Conservation (phyloP, 2,329 filamentous ascomycete species). For the Cladobotryum mycophilum region DNA sequence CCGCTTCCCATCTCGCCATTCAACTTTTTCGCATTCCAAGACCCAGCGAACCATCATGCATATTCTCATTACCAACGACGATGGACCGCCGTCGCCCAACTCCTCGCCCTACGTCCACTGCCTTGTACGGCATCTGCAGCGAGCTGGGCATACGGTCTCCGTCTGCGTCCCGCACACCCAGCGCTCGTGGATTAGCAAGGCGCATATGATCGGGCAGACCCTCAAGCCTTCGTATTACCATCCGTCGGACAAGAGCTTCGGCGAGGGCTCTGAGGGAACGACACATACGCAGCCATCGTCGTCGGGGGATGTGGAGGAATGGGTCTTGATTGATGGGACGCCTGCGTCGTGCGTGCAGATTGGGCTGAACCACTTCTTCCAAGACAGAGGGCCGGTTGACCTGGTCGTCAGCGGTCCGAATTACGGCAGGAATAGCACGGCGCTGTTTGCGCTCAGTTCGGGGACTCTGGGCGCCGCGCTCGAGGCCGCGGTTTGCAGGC, state of each 20-base stretch:
- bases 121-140: slow-evolving; percentile 63
- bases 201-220: slow-evolving; percentile 87
- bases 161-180: slow-evolving; percentile 88
- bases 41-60: slow-evolving; percentile 38
- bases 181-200: slow-evolving; percentile 97
- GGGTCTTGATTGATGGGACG: slow-evolving; percentile 75
- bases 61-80: slow-evolving; percentile 68
- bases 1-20: background rate
- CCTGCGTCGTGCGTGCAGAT: slow-evolving; percentile 79
- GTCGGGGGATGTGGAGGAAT: slow-evolving; percentile 59
- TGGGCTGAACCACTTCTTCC: slow-evolving; percentile 73
- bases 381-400: slow-evolving; percentile 64
- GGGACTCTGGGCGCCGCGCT: slow-evolving; percentile 73
- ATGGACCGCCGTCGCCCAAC: slow-evolving; percentile 70
- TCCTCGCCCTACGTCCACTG: slow-evolving; percentile 77
- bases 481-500: slow-evolving; percentile 67
- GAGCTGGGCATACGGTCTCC: slow-evolving; percentile 77
- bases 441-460: slow-evolving; percentile 70
- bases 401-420: slow-evolving; percentile 76
- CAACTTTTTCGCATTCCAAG: background rate
- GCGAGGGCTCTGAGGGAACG: slow-evolving; percentile 52
- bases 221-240: slow-evolving; percentile 82
- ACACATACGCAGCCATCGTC: slow-evolving; percentile 54
- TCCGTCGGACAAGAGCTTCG: slow-evolving; percentile 38
- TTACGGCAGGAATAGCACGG: slow-evolving; percentile 76